Percentiles rank a stretch among this genome's conserved stretches.
These are phyloP conservation scores for Elsinoe ampelina DNA, from an alignment of 2,329 filamentous ascomycete species.

Conservation along the genomic window DNA sequence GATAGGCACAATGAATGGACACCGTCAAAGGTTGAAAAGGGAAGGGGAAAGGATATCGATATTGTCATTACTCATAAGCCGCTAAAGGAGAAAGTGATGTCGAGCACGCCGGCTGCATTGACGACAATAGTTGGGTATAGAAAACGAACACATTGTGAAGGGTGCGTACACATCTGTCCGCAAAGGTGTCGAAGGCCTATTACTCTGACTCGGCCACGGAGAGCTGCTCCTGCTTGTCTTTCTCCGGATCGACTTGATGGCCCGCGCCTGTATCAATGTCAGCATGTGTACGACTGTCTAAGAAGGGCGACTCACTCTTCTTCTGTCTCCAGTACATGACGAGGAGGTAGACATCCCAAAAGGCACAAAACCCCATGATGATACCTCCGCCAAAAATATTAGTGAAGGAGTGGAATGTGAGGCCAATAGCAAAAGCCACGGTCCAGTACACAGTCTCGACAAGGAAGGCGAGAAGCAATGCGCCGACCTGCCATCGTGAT, in stretches of 20 bases:
- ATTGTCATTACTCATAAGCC: too few relatives aligned
- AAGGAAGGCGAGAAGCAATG: neutral
- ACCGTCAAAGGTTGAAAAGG: too few relatives aligned
- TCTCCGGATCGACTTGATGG: neutral
- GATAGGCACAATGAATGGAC: too few relatives aligned
- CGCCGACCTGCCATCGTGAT: neutral
- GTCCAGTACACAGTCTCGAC: neutral
- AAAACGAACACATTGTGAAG: too few relatives aligned
- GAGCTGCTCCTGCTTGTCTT: neutral
- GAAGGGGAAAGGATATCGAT: too few relatives aligned
- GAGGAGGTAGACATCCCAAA: neutral
- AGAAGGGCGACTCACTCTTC: neutral
- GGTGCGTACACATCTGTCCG: too few relatives aligned
- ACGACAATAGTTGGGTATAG: too few relatives aligned
- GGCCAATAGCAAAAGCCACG: neutral
- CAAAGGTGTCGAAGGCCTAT: too few relatives aligned
- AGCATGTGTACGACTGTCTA: neutral
- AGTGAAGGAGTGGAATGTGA: neutral
- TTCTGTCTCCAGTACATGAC: neutral
- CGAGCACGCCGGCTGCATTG: too few relatives aligned
- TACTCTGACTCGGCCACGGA: neutral
- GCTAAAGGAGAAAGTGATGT: too few relatives aligned
- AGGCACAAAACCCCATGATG: neutral
- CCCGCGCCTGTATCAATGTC: neutral
- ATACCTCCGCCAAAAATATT: neutral